Base-by-base conservation (phyloP, 192 early-diverging fungal genomes). In the Chytriomyces confervae region DNA sequence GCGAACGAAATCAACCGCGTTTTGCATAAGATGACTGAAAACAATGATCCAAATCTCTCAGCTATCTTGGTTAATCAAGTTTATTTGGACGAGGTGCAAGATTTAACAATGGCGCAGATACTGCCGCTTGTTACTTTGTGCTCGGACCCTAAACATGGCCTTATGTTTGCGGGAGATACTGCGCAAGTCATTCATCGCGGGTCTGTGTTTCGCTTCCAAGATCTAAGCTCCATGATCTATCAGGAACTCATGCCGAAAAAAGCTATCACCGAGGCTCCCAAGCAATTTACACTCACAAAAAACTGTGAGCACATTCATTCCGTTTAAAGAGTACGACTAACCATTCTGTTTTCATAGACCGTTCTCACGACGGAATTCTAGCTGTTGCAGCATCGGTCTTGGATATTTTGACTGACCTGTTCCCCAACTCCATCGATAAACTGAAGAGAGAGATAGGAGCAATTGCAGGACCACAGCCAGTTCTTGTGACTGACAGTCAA, bases 101-200 rank as follows among this genome's bases (percentile, higher is more conserved):
- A 79, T 61, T 69, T 79, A 48, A 77, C 78, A n/a, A 79, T 79
- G 78, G 51, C 75, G 13, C 70, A 79, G 61, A 66, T 79, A 13
- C 5, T 79, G 27, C 78, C 78, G 1, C 62, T 79, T 36, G 74
- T 79, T 2, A 36, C 47, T 11, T 16, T 79, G 16, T 71, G 78
- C 45, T 44, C 50, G 64, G 57, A 75, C 50, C 66, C 78, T 16
- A 36, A 77, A 7, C 78, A 78, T 49, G 78, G 78, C 6, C 74
- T 79, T 44, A 66, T 79, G 78, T 79, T 79, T 77, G 78, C 78
- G 45, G 78, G 78, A 63, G 78, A 79, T 50, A 79, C 78, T 13
- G 78, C 78, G 6, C 78, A 79, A 63, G 62, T 65, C n/a, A 79
- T 79, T 69, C 53, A 57, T 78, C 75, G 78, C 11, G 78, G 78